Base-by-base conservation (phyloP, 441 rosid species). In the Croton setiger region DNA sequence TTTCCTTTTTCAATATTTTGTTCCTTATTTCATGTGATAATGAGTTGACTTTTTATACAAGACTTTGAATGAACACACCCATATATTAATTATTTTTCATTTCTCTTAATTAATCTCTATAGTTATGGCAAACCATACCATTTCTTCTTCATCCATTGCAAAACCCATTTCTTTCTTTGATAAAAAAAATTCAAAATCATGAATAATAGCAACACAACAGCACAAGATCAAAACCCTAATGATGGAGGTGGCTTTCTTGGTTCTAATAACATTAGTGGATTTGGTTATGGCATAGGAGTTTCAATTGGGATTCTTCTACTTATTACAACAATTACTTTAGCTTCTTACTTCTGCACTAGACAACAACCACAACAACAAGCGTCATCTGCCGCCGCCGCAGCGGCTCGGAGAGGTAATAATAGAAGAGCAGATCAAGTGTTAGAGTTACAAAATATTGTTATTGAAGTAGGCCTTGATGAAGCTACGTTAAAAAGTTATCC, bases 291-390 rank as follows among this genome's bases (percentile, higher is more conserved):
- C 67, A 80, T 93, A 53, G 97, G 96, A 5, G 82, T 91, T 39
- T 88, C 98, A 0, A 80, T 89, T 7, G 98, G 98, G 7, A 80
- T 93, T 65, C 88, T 93, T 62, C 74, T 93, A 44, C 92, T 93
- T 45, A 86, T 93, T 81, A 91, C 96, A n/a, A 91, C 98, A 53
- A 89, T 93, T 77, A 87, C 92, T 57, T 70, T 91, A 51, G 84
- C 93, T 27, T 89, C 97, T n/a, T 91, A 91, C 72, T 93, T 77
- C 55, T 93, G 98, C 87, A 80, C 89, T 23, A 79, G 87, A 60
- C 71, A 37, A 21, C 75, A 23, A 10, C 75, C 67, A 41, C 68
- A 33, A 20, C 27, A 70, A 12, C 72, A n/a, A n/a, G n/a, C 68
- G 18, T 70, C 69, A 23, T 55, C n/a, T n/a, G n/a, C n/a, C n/a